A percentile compares a stretch with the other conserved stretches of the same genome.
phyloP scores from a whole-genome alignment of 495 filamentous ascomycete genomes.

The Hyaloscypha variabilis region DNA sequence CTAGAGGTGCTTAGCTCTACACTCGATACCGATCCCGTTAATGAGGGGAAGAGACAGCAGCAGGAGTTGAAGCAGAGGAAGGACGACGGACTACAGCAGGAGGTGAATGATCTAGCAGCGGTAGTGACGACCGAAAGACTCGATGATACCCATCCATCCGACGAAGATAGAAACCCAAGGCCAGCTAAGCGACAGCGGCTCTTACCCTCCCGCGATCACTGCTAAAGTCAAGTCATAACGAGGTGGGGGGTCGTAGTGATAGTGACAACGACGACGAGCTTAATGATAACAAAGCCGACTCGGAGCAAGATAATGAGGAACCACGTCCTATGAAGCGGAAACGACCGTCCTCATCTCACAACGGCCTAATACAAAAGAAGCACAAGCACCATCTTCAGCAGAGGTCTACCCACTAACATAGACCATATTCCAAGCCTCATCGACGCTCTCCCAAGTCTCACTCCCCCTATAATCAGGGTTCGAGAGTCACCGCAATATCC shows the following conservation, averaged over 20 bases:
- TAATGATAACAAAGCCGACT: conserved; percentile 19
- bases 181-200: no score
- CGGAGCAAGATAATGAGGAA: conserved; percentile 10
- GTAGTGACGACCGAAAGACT: conserved; percentile 7
- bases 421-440: conserved; percentile 6
- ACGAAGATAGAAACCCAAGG: conserved; percentile 23
- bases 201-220: conserved; percentile 22
- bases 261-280: conserved; percentile 12
- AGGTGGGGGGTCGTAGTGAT: conserved; percentile 15
- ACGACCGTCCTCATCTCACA: conserved; percentile 22
- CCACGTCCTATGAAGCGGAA: conserved; percentile 25
- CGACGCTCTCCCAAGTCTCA: not conserved
- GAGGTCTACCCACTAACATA: conserved; percentile 24
- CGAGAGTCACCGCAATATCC: conserved; percentile 3
- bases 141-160: conserved; percentile 21
- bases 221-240: conserved; percentile 22
- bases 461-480: not conserved
- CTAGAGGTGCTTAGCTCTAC: conserved; percentile 6
- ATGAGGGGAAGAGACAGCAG: conserved; percentile 7
- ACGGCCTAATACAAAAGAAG: conserved; percentile 23
- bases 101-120: conserved; percentile 9
- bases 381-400: conserved; percentile 21
- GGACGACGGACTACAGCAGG: conserved; percentile 13
- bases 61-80: not conserved
- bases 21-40: conserved; percentile 7